Base-by-base conservation (phyloP, 208 protist genomes). In the Histomonas meleagridis region DNA sequence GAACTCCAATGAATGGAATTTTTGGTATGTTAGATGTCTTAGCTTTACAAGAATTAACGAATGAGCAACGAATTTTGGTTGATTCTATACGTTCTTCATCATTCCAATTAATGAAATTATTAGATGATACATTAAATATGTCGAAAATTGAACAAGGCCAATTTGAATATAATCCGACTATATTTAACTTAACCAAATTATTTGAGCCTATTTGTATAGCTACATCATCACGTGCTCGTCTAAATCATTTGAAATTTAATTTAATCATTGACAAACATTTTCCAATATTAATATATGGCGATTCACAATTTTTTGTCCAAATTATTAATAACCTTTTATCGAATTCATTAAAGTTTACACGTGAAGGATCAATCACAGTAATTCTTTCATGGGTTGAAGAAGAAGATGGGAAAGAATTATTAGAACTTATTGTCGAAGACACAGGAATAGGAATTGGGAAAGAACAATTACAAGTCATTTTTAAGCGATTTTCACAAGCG, bases 1-100 rank as follows among this genome's bases (percentile, higher is more conserved):
- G 91, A 23, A 92, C 78, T 16, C 78, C 78, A 57, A 90, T 90
- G 78, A 90, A 90, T n/a, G 78, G 78, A 38, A 57, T 90, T 16
- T 60, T 90, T 28, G 78, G 78, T 35, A 90, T 90, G 5, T 9
- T 57, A 2, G 78, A 90, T 38, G 26, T 90, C 10, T 28, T 90
- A 28, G 78, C 78, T 38, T 51, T n/a, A 51, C 40, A 28, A 35
- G 26, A 51, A 12, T 35, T 90, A 9, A 40, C 78, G 40, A 57
- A 9, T 28, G 78, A 51, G 10, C 78, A 90, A n/a, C 1, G 46
- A 1, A 16, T 40, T 2, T 16, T 90, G 35, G 26, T 90, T 21
- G 48, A 90, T 12, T 40, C 14, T n/a, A 21, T 90, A 1, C 32
- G 49, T 35, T 21, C 40, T 55, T 60, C 48, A 38, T 51, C 78